Evolutionary conservation across 352 stramenopile species (phyloP), one percentile per base, ranked within the genome.

Genomic region (Pythium aristosporum): DNA sequence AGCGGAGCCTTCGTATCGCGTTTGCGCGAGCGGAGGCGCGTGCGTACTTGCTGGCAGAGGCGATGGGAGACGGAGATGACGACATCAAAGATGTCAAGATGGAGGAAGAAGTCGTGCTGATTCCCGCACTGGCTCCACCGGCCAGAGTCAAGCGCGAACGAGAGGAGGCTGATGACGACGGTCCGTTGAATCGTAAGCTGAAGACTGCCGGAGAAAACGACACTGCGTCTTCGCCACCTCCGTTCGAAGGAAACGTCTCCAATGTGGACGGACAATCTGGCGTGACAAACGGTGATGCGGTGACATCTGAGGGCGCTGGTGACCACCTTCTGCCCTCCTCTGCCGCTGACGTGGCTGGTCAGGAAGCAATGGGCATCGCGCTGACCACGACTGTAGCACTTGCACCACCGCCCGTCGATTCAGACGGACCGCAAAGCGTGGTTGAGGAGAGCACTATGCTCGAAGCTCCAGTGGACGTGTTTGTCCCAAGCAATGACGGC

Each of bases 21-120:
- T 61, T 52, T 34, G 55, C 43, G 6, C 43, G 55, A 30, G 55
- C 55, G 4, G 55, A 61, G 30, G 42, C 42, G 18, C 37, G 55
- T 11, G 41, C 55, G n/a, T 53, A 32, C 20, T 34, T 51, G 42
- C 30, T 51, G 21, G n/a, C 16, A 3, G 18, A 18, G 8, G 43
- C 11, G 1, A 23, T 37, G 36, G 1, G 37, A 36, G 28, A 7
- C n/a, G 28, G 50, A 18, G 41, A 61, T 23, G 54, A 34, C 0
- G 20, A 41, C 37, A 28, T 53, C 10, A 43, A 61, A 12, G 36
- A 52, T 11, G 21, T 53, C 3, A 58, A 48, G 37, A 42, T 46
- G 11, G 43, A 54, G 18, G 36, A n/a, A 41, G 18, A 46, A 23
- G 50, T 57, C 4, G 32, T 44, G 6, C 1, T 30, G 9, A 39